Evolutionary conservation across 805 yeast genomes (phyloP).

Genomic region (Candida koratica): DNA sequence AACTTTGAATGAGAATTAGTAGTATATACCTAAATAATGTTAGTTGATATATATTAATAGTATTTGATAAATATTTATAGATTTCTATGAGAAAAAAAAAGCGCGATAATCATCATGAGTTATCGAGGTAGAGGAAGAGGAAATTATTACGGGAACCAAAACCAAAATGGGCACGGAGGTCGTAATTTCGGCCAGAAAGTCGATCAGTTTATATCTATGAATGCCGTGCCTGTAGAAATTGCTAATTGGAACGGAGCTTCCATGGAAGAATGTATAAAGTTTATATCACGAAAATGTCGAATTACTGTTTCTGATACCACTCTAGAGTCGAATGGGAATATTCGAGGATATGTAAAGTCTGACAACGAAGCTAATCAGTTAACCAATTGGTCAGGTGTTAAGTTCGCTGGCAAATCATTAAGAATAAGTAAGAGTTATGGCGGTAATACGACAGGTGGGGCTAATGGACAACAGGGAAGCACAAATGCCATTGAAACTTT

Average conservation of each 20-base stretch:
- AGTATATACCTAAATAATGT: constrained; percentile 6
- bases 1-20: constrained; percentile 15
- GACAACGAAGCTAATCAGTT: constrained; percentile 57
- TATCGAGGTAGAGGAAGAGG: constrained; percentile 38
- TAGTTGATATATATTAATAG: neutral
- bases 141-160: constrained; percentile 13
- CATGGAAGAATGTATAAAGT: constrained; percentile 61
- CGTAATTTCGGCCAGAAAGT: constrained; percentile 20
- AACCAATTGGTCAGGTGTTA: constrained; percentile 64
- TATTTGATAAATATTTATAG: neutral
- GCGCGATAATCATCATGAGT: constrained; percentile 24
- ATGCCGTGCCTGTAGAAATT: constrained; percentile 53
- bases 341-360: constrained; percentile 56
- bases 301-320: constrained; percentile 50
- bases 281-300: constrained; percentile 64
- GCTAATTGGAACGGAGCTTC: constrained; percentile 82
- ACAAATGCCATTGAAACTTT: constrained; percentile 63
- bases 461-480: constrained; percentile 13
- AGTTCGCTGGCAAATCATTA: constrained; percentile 72
- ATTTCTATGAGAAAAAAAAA: neutral
- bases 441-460: constrained; percentile 6
- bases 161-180: constrained; percentile 14
- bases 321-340: constrained; percentile 49
- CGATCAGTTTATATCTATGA: constrained; percentile 27
- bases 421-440: constrained; percentile 41